Base-by-base conservation (phyloP, 192 early-diverging fungal genomes). In the Radiomyces spectabilis region DNA sequence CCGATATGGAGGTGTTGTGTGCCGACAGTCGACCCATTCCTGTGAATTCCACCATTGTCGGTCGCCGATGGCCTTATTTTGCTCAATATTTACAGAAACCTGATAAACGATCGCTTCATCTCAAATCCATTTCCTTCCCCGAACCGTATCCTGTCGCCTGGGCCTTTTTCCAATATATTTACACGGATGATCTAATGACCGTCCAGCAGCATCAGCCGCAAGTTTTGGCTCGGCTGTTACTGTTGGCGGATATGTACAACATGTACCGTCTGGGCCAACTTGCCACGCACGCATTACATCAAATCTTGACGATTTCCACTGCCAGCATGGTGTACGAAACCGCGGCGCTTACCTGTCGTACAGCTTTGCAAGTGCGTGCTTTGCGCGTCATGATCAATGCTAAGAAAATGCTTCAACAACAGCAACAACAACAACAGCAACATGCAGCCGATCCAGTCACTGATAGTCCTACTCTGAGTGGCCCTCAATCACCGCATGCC, bases 291-390 rank as follows among this genome's bases (percentile, higher is more conserved):
- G 63, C 77, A 15, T 70, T 87, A 32, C 85, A 82, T 35, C 80
- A 79, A 53, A 71, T 73, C 50, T 69, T 83, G 3, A 79, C 69
- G 41, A 79, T 74, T 45, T 56, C 70, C 1, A 84, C 78, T 0
- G 83, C 85, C 10, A 76, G 77, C 0, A 56, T 84, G 47, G 69
- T 86, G 9, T 86, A 77, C 33, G 85, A 86, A 47, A 82, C 84
- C 0, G 82, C 80, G 0, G 75, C 80, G 29, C 69, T 80, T 0
- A 79, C 83, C 0, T 72, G 77, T 19, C 78, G 84, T 53, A 77
- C 69, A 38, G 78, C 82, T 0, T 65, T 87, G 59, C 85, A 87
- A 48, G 65, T 79, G 19, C 63, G 77, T 41, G 72, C 77, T 3
- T 61, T 79, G 26, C 66, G 73, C 37, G 66, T 76, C 7, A 74